Evolutionary conservation across 208 protist species (phyloP), one percentile per base, ranked within the genome.

Genomic region (Leishmania martiniquensis): DNA sequence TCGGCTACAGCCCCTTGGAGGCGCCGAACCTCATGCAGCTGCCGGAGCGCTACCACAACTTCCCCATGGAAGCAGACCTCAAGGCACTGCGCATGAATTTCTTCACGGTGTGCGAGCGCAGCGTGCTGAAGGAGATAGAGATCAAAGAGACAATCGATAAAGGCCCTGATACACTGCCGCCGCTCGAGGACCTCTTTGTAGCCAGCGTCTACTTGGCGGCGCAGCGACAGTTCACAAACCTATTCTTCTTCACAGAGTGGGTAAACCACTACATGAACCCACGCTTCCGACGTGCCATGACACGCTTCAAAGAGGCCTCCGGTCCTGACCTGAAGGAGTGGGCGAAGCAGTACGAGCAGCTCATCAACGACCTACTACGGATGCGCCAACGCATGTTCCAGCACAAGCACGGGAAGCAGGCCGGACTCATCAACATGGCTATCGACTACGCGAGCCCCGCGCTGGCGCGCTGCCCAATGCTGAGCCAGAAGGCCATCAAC

Each of bases 401-500:
- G 80, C 91, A 95, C 82, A 92, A 93, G 74, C 91, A 92, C 85
- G 91, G 91, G 57, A 91, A 89, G 78, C 74, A 88, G n/a, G 78
- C 90, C 0, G 54, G 83, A 0, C 71, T 86, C 32, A 84, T 93
- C 60, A 91, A 87, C 85, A 88, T 87, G 82, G 85, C 89, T 0
- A 92, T 97, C 66, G 93, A 97, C 84, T 78, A 84, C 75, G 55
- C 87, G 39, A 93, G 91, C 60, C 93, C 91, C 6, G 94, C 90
- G 20, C 81, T 97, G 9, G 82, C 91, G 29, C 82, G 82, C 70
- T 97, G 93, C 81, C 91, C 93, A 7, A 93, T 97, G 89, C 78
- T 97, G 45, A 97, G 90, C 72, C 93, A 97, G 67, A 97, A 97
- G 81, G 93, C 93, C 4, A 87, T 97, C 52, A 97, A 97, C 84